These are phyloP conservation scores for Auricularia sp. DNA, from an alignment of 768 basidiomycete species.

Conservation along the genomic window DNA sequence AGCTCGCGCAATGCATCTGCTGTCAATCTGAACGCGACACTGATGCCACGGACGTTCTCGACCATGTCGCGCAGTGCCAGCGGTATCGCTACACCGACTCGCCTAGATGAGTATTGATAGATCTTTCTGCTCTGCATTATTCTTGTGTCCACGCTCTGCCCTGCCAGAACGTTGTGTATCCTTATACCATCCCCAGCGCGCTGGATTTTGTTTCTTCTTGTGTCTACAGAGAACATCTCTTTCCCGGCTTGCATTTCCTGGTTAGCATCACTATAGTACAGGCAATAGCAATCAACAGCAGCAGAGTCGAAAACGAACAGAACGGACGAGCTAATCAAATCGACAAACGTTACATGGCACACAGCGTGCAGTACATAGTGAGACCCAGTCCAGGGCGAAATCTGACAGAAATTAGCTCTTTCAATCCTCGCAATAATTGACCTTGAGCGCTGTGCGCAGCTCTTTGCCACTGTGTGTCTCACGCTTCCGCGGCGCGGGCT, in stretches of 20 bases:
- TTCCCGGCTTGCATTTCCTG: too few relatives aligned
- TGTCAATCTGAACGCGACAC: slow-evolving; percentile 16
- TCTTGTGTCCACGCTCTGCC: background rate
- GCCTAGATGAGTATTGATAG: background rate
- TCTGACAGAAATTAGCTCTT: background rate
- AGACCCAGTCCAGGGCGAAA: background rate
- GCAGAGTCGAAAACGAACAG: too few relatives aligned
- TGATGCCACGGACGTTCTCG: slow-evolving; percentile 11
- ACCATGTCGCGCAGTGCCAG: slow-evolving; percentile 7
- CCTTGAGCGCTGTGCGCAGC: slow-evolving; percentile 43
- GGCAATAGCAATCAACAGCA: too few relatives aligned
- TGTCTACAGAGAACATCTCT: too few relatives aligned
- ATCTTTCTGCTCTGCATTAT: background rate
- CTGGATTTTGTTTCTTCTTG: too few relatives aligned
- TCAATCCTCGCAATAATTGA: background rate
- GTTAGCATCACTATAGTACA: too few relatives aligned
- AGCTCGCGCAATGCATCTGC: slow-evolving; percentile 20
- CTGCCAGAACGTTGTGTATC: background rate
- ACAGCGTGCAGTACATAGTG: too few relatives aligned
- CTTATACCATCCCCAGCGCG: background rate
- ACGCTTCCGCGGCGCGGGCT: background rate
- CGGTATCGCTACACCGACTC: slow-evolving; percentile 3
- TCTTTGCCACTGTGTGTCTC: slow-evolving; percentile 55
- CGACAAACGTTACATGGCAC: too few relatives aligned
- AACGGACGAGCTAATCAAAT: background rate